Evolutionary conservation across 139 green algal genomes (phyloP).

Genomic region (Coccomyxa sp.): DNA sequence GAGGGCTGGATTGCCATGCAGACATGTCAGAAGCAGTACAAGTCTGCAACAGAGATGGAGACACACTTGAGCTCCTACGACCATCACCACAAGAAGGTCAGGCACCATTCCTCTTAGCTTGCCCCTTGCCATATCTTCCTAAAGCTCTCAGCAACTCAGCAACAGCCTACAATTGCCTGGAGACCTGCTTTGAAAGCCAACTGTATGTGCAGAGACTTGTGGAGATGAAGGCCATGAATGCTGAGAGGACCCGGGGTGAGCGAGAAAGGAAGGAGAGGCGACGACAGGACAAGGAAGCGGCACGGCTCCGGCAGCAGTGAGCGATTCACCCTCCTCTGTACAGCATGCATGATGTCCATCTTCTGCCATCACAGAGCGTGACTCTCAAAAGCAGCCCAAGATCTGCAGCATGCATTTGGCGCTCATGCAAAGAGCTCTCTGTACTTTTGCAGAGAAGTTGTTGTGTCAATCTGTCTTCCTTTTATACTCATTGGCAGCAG

Average conservation of each 20-base stretch:
- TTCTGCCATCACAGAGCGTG: not conserved
- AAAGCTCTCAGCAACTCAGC: not conserved
- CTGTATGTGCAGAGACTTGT: conserved; percentile 28
- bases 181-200: not conserved
- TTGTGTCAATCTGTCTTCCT: not conserved
- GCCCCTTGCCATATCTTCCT: not conserved
- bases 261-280: conserved; percentile 25
- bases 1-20: conserved; percentile 29
- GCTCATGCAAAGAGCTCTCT: not conserved
- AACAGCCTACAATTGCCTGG: not conserved
- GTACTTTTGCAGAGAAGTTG: not conserved
- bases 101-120: too few relatives aligned
- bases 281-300: conserved; percentile 29
- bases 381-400: not conserved
- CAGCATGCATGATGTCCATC: not conserved
- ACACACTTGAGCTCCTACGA: conserved; percentile 88
- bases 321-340: not conserved
- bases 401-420: not conserved
- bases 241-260: conserved; percentile 14
- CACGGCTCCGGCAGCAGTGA: conserved; percentile 33
- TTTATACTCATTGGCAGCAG: too few relatives aligned
- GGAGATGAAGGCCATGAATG: conserved; percentile 25
- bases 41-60: conserved; percentile 74
- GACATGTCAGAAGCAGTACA: conserved; percentile 92
- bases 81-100: conserved; percentile 73